Percentiles rank a stretch among this genome's conserved stretches.
These are phyloP conservation scores for Nannochloropsis salina DNA, from an alignment of 108 stramenopile species.

Conservation along the genomic window DNA sequence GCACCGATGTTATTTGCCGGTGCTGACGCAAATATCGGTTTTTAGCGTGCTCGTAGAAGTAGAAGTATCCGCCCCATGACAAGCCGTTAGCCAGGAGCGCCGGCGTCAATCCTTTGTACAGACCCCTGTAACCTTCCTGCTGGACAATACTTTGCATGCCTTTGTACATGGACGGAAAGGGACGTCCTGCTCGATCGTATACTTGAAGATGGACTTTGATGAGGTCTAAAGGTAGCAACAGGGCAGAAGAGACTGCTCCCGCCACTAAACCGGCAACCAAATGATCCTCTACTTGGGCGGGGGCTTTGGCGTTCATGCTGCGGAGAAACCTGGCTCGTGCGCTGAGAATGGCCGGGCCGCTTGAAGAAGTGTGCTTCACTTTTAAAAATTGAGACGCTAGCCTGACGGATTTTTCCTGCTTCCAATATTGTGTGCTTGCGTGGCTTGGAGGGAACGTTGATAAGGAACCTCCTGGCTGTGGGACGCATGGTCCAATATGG, in stretches of 20 bases:
- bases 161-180: slow-evolving; percentile 31
- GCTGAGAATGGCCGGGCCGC: background rate
- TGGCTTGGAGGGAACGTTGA: too few species aligned
- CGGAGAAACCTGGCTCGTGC: background rate
- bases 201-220: slow-evolving; percentile 66
- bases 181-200: slow-evolving; percentile 34
- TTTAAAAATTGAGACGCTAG: too few species aligned
- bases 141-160: slow-evolving; percentile 59
- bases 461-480: too few species aligned
- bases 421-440: too few species aligned
- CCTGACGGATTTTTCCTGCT: too few species aligned
- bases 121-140: slow-evolving; percentile 70
- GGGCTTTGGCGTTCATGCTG: slow-evolving; percentile 26
- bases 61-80: slow-evolving; percentile 97
- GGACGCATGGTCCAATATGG: too few species aligned
- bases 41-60: slow-evolving; percentile 85
- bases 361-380: too few species aligned
- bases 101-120: slow-evolving; percentile 83
- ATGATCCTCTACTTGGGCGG: slow-evolving; percentile 29
- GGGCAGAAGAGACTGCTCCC: slow-evolving; percentile 40
- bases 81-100: slow-evolving; percentile 80
- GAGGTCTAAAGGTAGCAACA: slow-evolving; percentile 87
- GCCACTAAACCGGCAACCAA: slow-evolving; percentile 41
- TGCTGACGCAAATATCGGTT: slow-evolving; percentile 14
- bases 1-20: slow-evolving; percentile 33